Conservation (phyloP, 768 basidiomycete genomes). For the Rubroboletus satanas region DNA sequence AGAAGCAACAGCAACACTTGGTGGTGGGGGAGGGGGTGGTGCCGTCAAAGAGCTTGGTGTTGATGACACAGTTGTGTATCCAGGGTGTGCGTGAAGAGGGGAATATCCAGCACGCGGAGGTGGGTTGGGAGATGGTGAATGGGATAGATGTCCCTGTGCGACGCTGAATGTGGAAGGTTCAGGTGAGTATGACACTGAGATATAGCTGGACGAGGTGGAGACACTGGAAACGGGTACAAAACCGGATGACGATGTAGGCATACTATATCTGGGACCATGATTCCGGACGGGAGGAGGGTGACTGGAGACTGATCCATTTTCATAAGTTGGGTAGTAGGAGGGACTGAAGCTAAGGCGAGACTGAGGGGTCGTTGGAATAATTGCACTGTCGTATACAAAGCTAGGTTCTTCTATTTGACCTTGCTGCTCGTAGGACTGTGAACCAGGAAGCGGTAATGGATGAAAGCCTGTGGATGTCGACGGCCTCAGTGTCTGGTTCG, state of each 20-base stretch:
- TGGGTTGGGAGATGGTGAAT: slow-evolving; percentile 21
- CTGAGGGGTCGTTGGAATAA: slow-evolving; percentile 36
- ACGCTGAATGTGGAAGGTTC: slow-evolving; percentile 31
- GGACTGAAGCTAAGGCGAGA: slow-evolving; percentile 30
- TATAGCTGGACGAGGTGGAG: slow-evolving; percentile 37
- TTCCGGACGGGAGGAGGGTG: slow-evolving; percentile 34
- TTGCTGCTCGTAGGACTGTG: slow-evolving; percentile 39
- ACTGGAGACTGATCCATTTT: slow-evolving; percentile 32
- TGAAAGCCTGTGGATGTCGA: slow-evolving; percentile 35
- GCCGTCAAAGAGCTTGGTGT: slow-evolving; percentile 4
- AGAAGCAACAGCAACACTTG: slow-evolving; percentile 7
- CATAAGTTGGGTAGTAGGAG: slow-evolving; percentile 46
- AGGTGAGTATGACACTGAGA: slow-evolving; percentile 33
- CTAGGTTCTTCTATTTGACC: slow-evolving; percentile 31
- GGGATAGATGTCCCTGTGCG: slow-evolving; percentile 42
- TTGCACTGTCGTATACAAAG: slow-evolving; percentile 38
- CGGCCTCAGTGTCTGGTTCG: slow-evolving; percentile 35
- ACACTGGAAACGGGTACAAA: slow-evolving; percentile 52
- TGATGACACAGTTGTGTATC: slow-evolving; percentile 9
- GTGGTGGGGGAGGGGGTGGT: slow-evolving; percentile 12
- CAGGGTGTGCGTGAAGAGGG: slow-evolving; percentile 15
- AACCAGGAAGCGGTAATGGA: slow-evolving; percentile 31
- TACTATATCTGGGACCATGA: slow-evolving; percentile 61
- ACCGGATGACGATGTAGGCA: slow-evolving; percentile 64
- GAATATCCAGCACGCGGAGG: slow-evolving; percentile 16